Evolutionary conservation across 805 yeast species (phyloP).

Genomic region (Isabelozyma pseudorhagii): DNA sequence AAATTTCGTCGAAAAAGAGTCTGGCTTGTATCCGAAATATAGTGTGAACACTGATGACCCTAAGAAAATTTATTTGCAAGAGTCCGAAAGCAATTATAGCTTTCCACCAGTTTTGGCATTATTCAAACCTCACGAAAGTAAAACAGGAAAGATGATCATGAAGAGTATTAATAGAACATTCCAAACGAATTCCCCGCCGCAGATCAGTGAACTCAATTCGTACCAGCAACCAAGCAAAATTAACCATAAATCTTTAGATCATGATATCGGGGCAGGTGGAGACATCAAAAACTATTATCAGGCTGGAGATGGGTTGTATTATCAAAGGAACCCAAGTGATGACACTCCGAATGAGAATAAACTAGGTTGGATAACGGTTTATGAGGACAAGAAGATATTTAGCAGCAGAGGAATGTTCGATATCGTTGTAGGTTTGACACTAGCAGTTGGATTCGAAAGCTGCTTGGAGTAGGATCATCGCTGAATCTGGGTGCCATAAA

Average conservation of each 20-base stretch:
- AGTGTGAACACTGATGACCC: conserved; percentile 12
- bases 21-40: not conserved
- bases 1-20: conserved; percentile 21
- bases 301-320: conserved; percentile 57
- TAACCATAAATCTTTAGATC: conserved; percentile 10
- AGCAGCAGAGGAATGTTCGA: conserved; percentile 49
- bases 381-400: conserved; percentile 39
- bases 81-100: conserved; percentile 1
- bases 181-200: conserved; percentile 1
- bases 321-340: conserved; percentile 46
- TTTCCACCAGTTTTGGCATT: conserved; percentile 33
- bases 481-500: no score
- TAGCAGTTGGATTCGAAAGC: conserved; percentile 44
- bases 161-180: conserved; percentile 25
- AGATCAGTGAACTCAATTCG: conserved; percentile 1
- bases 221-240: conserved; percentile 3
- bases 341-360: conserved; percentile 60
- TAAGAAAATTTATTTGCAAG: conserved; percentile 24
- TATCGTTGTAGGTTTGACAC: conserved; percentile 47
- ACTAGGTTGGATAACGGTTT: conserved; percentile 64
- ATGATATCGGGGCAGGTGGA: conserved; percentile 21
- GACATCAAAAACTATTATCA: conserved; percentile 30
- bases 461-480: not conserved
- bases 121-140: conserved; percentile 40
- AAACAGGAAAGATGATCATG: conserved; percentile 33